phyloP scores from a whole-genome alignment of 768 basidiomycete species.

The Leccinum olivaceopallidum region DNA sequence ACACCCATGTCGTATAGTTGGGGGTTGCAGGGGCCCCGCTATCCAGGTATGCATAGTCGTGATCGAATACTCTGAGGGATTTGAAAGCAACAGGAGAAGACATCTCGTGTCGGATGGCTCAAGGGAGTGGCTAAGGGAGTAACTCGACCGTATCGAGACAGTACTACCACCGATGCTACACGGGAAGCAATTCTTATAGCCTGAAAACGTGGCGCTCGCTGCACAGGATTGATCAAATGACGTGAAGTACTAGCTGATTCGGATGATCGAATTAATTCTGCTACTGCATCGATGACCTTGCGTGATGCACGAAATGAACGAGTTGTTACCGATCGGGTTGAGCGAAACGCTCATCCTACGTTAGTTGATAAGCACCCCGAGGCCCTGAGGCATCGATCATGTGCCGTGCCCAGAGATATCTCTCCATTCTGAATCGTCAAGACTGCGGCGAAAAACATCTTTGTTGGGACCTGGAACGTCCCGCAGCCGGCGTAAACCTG shows the following conservation, averaged over 20 bases:
- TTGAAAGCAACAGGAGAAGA: conserved; percentile 1
- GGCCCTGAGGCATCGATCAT: neutral
- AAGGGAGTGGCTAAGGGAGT: neutral
- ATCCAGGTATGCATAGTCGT: conserved; percentile 25
- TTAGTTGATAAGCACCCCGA: neutral
- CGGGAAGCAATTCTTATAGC: neutral
- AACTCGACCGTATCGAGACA: neutral
- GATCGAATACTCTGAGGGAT: conserved; percentile 15
- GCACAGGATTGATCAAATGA: neutral
- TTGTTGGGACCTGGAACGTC: neutral
- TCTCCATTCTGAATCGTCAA: neutral
- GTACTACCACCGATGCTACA: neutral
- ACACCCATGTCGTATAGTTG: conserved; percentile 24
- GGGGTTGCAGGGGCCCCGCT: conserved; percentile 20
- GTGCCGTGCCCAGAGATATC: neutral
- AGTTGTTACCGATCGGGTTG: neutral
- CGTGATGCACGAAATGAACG: neutral
- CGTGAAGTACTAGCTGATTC: neutral
- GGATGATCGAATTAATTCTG: neutral
- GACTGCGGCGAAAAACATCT: neutral
- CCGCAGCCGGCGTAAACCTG: neutral
- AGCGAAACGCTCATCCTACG: neutral
- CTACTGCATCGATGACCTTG: neutral
- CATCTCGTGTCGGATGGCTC: conserved; percentile 4
- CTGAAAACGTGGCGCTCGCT: neutral